A percentile compares a stretch with the other conserved stretches of the same genome.
Conservation (phyloP, 257 asterid genomes). For the Primulina tabacum region DNA sequence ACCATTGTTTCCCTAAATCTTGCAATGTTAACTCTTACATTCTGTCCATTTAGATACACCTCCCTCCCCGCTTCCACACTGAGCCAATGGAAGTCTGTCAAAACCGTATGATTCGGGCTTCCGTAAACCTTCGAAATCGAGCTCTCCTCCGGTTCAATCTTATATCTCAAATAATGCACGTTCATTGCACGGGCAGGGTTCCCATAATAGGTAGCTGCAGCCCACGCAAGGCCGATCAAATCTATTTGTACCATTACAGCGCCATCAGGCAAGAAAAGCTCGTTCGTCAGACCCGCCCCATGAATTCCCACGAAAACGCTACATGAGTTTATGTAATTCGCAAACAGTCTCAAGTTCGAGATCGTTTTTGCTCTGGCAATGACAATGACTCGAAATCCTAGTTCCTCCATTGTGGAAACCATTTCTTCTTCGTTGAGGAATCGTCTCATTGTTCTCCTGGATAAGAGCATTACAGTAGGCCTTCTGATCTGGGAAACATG, state of each 20-base stretch:
- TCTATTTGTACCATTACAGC: slow-evolving; percentile 72
- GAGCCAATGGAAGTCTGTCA: slow-evolving; percentile 44
- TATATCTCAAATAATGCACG: slow-evolving; percentile 60
- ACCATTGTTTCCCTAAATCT: slow-evolving; percentile 57
- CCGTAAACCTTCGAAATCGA: slow-evolving; percentile 54
- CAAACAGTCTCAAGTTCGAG: slow-evolving; percentile 51
- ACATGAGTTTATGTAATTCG: slow-evolving; percentile 61
- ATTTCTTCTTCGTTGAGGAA: slow-evolving; percentile 53
- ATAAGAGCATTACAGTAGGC: slow-evolving; percentile 57
- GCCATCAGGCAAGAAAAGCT: slow-evolving; percentile 64
- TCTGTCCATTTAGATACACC: slow-evolving; percentile 61
- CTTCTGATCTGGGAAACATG: slow-evolving; percentile 39
- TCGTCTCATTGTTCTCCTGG: slow-evolving; percentile 63
- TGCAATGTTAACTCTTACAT: slow-evolving; percentile 35
- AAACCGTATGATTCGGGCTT: slow-evolving; percentile 41
- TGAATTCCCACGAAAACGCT: slow-evolving; percentile 80
- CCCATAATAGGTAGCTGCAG: slow-evolving; percentile 67
- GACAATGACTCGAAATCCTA: slow-evolving; percentile 62
- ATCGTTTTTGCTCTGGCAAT: slow-evolving; percentile 46
- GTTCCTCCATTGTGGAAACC: slow-evolving; percentile 44
- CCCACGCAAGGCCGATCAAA: slow-evolving; percentile 84
- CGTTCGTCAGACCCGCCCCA: slow-evolving; percentile 94
- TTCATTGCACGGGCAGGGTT: slow-evolving; percentile 59
- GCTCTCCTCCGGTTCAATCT: slow-evolving; percentile 70
- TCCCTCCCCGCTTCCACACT: slow-evolving; percentile 42